Evolutionary conservation across 306 rosid genomes (phyloP).

Genomic region (Glycyrrhiza uralensis): DNA sequence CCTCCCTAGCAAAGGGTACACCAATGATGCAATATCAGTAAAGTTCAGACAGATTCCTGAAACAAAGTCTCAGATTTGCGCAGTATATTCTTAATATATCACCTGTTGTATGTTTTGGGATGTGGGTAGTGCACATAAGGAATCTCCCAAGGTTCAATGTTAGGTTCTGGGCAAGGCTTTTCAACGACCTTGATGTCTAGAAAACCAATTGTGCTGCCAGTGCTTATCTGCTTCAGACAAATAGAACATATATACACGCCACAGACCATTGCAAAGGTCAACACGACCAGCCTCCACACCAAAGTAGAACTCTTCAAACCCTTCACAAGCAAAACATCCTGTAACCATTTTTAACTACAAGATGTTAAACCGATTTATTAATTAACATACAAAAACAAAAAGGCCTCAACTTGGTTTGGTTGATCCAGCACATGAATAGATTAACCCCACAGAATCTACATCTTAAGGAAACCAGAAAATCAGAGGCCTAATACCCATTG

Average conservation of each 20-base stretch:
- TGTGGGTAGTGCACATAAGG: slow-evolving; percentile 82
- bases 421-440: slow-evolving; percentile 24
- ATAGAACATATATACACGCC: slow-evolving; percentile 88
- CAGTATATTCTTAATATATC: slow-evolving; percentile 4
- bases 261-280: slow-evolving; percentile 80
- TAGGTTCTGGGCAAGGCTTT: slow-evolving; percentile 67
- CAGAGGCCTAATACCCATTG: slow-evolving; percentile 16
- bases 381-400: neutral
- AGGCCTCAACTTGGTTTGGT: neutral
- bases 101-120: slow-evolving; percentile 86
- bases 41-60: slow-evolving; percentile 17
- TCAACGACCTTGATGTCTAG: slow-evolving; percentile 49
- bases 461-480: slow-evolving; percentile 1
- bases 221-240: slow-evolving; percentile 82
- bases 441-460: slow-evolving; percentile 30
- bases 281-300: slow-evolving; percentile 69
- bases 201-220: slow-evolving; percentile 43
- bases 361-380: slow-evolving; percentile 6
- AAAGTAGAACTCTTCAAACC: slow-evolving; percentile 72
- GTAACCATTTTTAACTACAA: slow-evolving; percentile 32
- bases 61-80: slow-evolving; percentile 17
- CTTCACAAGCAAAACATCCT: slow-evolving; percentile 64
- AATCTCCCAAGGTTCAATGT: slow-evolving; percentile 64
- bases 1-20: slow-evolving; percentile 57
- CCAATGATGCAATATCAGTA: slow-evolving; percentile 19